Evolutionary conservation across 2,329 filamentous ascomycete genomes (phyloP).

Genomic region (Hypoxylon sp.): DNA sequence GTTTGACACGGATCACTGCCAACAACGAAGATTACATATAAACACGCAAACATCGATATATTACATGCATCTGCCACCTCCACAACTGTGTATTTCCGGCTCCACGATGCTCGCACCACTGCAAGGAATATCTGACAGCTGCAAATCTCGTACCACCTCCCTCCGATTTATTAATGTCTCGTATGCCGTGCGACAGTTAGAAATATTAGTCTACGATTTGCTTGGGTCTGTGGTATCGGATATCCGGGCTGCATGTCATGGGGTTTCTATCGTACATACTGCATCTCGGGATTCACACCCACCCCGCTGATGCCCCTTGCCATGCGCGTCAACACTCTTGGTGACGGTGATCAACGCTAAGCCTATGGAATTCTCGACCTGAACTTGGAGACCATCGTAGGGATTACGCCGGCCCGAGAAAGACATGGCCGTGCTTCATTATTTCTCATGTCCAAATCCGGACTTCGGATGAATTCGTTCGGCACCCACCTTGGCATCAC

Average conservation of each 20-base stretch:
- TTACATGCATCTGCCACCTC: conserved; percentile 7
- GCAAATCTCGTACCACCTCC: conserved; percentile 43
- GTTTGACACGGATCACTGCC: neutral
- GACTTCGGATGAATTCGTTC: conserved; percentile 15
- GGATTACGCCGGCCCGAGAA: conserved; percentile 28
- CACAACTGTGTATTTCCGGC: conserved; percentile 4
- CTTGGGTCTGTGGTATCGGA: conserved; percentile 2
- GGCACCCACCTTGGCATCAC: neutral
- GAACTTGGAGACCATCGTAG: conserved; percentile 2
- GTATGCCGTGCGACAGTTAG: conserved; percentile 30
- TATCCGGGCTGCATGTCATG: conserved; percentile 28
- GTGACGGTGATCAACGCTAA: conserved; percentile 28
- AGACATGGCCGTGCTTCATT: conserved; percentile 10
- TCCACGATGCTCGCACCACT: conserved; percentile 12
- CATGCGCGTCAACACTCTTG: conserved; percentile 34
- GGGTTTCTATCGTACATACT: conserved; percentile 19
- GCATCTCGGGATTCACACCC: conserved; percentile 10
- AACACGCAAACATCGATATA: conserved; percentile 7
- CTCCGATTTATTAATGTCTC: conserved; percentile 41
- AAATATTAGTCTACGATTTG: neutral
- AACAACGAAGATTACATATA: neutral
- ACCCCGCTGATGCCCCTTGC: conserved; percentile 10
- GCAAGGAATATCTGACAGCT: conserved; percentile 39
- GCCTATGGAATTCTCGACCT: conserved; percentile 10
- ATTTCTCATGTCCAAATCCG: conserved; percentile 26